Evolutionary conservation across 805 yeast species (phyloP).

Genomic region (Scheffersomyces stipitis): DNA sequence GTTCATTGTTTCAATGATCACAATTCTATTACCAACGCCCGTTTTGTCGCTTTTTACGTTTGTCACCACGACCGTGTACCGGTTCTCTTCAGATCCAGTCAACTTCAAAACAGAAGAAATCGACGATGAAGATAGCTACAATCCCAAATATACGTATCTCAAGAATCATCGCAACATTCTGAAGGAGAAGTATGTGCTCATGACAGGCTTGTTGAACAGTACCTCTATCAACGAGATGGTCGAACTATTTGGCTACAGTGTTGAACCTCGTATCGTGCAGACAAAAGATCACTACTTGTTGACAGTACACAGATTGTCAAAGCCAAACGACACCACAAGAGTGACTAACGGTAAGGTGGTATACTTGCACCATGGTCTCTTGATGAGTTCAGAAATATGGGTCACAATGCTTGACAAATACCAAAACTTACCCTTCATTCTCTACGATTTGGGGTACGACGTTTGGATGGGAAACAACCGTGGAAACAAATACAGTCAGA

Average conservation of each 20-base stretch:
- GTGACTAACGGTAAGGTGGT: constrained; percentile 47
- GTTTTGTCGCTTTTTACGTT: constrained; percentile 37
- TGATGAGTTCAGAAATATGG: constrained; percentile 87
- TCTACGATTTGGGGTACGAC: constrained; percentile 83
- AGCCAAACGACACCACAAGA: constrained; percentile 14
- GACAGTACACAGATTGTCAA: constrained; percentile 67
- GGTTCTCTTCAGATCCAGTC: constrained; percentile 27
- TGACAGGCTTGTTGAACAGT: constrained; percentile 46
- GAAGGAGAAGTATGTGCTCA: constrained; percentile 24
- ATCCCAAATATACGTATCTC: constrained; percentile 21
- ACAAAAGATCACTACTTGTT: constrained; percentile 78
- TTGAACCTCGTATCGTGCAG: constrained; percentile 74
- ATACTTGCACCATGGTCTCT: constrained; percentile 87
- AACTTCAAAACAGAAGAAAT: constrained; percentile 12
- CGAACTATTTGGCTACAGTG: constrained; percentile 60
- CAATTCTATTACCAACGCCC: constrained; percentile 45
- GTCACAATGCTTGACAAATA: constrained; percentile 41
- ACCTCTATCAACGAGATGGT: constrained; percentile 65
- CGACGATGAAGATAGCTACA: constrained; percentile 5
- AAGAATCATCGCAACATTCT: constrained; percentile 18
- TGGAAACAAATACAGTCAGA: constrained; percentile 89
- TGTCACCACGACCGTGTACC: constrained; percentile 25
- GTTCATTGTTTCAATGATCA: constrained; percentile 43
- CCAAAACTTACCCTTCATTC: constrained; percentile 62
- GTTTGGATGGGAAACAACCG: constrained; percentile 94